Base-by-base conservation (phyloP, 75 land plant genomes). In the Pinus tabuliformis region DNA sequence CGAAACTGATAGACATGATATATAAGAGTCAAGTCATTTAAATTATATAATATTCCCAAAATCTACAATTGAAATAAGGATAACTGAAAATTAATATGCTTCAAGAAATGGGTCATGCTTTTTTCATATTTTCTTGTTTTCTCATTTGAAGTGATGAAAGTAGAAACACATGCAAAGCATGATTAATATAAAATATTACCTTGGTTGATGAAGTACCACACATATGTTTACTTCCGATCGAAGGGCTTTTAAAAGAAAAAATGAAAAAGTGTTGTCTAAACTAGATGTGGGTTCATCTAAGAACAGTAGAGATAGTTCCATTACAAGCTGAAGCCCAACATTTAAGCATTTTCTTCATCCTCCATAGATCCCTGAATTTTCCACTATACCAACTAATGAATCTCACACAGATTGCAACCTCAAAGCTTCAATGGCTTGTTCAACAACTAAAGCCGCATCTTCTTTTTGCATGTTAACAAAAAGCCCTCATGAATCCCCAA, bases 181-280 rank as follows among this genome's bases (percentile, higher is more conserved):
- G 33, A 33, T 33, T 33, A 33, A 33, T 33, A 33, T 33, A 33
- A 33, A 33, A 33, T 2, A 1, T 33, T 33, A 96, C 99, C 99
- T 97, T 36, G 99, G 98, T 74, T 94, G 98, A 80, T 97, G 99
- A 85, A 97, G 86, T n/a, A 97, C 99, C 90, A 94, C 84, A 76
- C 82, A 83, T 57, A 97, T 86, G 52, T 94, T 97, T 5, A 94
- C 99, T 33, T 98, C 95, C 78, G 84, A 91, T 76, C 91, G 79
- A 76, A 97, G 91, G 65, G 98, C 93, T 79, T 89, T 81, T 37
- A 97, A 89, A 73, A 97, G 88, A 74, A 97, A 81, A 57, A 84
- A 86, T 20, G 99, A 97, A 13, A 98, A 97, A 74, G 99, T 83
- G 82, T 98, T 94, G 76, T 97, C 99, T 56, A 97, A 79, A 58